Percentiles rank a stretch among this genome's conserved stretches.
Conservation (phyloP, 148 eudicot genomes). For the Rhododendron simsii region DNA sequence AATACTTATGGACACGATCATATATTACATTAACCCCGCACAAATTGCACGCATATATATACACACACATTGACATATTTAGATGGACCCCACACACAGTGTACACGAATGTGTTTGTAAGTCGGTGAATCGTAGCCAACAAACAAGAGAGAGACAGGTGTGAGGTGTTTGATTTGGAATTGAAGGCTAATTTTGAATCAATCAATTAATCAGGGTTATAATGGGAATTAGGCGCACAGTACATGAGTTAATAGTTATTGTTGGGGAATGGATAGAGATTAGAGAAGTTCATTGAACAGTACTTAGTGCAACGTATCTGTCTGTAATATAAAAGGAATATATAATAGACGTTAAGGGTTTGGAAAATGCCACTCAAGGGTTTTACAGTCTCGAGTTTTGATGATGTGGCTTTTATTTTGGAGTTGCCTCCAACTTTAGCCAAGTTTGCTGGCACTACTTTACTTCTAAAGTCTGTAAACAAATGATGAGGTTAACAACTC, state of each 20-base stretch:
- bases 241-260: neutral
- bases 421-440: neutral
- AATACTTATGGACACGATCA: too few relatives aligned
- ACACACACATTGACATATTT: too few relatives aligned
- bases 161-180: neutral
- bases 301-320: neutral
- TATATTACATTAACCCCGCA: too few relatives aligned
- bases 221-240: neutral
- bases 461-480: neutral
- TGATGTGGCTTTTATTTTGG: neutral
- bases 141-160: neutral
- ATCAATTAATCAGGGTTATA: too few relatives aligned
- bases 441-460: neutral
- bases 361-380: neutral
- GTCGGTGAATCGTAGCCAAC: neutral
- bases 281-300: neutral
- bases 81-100: too few relatives aligned
- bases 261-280: neutral
- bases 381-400: neutral
- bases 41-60: too few relatives aligned
- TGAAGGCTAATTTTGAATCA: neutral
- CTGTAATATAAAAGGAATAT: neutral
- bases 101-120: too few relatives aligned
- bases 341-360: neutral
- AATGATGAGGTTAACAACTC: neutral